Evolutionary conservation across 2,329 filamentous ascomycete species (phyloP).

Genomic region (Penicillium psychrosexuale): DNA sequence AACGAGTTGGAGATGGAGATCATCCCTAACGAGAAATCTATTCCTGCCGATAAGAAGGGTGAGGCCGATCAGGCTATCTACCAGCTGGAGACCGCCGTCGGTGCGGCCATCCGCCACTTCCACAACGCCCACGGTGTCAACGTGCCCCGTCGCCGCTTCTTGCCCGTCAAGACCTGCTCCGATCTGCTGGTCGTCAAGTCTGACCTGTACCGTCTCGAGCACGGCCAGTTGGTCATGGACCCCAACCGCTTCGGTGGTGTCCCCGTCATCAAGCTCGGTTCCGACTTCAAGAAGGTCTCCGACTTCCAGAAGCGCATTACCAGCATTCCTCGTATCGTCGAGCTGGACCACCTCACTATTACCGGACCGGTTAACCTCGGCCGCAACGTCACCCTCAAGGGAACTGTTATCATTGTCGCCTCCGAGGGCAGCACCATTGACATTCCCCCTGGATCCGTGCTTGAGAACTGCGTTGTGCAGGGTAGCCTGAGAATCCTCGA

Average conservation of each 20-base stretch:
- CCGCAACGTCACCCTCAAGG: slow-evolving; percentile 92
- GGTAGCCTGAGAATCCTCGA: slow-evolving; percentile 78
- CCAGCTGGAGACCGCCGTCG: slow-evolving; percentile 97
- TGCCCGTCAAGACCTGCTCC: slow-evolving; percentile 99
- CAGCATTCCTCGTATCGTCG: slow-evolving; percentile 51
- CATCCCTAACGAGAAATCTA: slow-evolving; percentile 98
- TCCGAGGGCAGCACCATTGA: slow-evolving; percentile 98
- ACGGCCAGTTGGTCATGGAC: slow-evolving; percentile 97
- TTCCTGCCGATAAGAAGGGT: slow-evolving; percentile 98
- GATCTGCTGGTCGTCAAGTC: slow-evolving; percentile 99
- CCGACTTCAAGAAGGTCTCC: slow-evolving; percentile 99
- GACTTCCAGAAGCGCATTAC: slow-evolving; percentile 56
- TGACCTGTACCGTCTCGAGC: slow-evolving; percentile 96
- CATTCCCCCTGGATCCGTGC: slow-evolving; percentile 89
- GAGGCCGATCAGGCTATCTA: slow-evolving; percentile 97
- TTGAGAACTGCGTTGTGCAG: slow-evolving; percentile 99
- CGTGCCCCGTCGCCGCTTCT: slow-evolving; percentile 93
- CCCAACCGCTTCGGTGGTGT: slow-evolving; percentile 93
- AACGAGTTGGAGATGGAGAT: slow-evolving; percentile 99
- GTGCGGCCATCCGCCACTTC: slow-evolving; percentile 98
- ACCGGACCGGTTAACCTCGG: slow-evolving; percentile 96
- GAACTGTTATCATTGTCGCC: slow-evolving; percentile 95
- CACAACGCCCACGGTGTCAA: slow-evolving; percentile 98
- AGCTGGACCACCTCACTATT: slow-evolving; percentile 78
- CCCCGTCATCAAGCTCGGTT: slow-evolving; percentile 96